Conservation (phyloP, 257 asterid species). For the Orobanche coerulescens region DNA sequence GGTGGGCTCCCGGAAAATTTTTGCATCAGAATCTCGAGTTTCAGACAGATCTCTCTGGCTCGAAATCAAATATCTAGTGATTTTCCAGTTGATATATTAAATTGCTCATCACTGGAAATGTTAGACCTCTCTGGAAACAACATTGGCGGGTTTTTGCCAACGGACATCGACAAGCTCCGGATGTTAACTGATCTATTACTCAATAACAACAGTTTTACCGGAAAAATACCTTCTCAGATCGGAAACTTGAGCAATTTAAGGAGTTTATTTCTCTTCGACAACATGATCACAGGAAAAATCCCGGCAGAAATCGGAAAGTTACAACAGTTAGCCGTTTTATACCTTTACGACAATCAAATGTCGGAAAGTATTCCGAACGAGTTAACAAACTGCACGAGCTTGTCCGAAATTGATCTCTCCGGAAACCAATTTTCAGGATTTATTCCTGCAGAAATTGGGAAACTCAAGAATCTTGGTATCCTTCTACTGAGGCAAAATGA, state of each 20-base stretch:
- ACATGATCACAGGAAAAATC: conserved; percentile 58
- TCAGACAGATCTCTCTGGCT: conserved; percentile 45
- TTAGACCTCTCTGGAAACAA: conserved; percentile 72
- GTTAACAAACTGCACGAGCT: conserved; percentile 58
- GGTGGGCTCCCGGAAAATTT: conserved; percentile 34
- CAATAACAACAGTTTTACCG: conserved; percentile 70
- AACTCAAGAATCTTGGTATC: conserved; percentile 52
- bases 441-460: conserved; percentile 71
- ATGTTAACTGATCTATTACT: conserved; percentile 75
- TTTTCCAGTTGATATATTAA: conserved; percentile 49
- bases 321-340: conserved; percentile 40
- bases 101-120: conserved; percentile 54
- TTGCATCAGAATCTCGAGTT: conserved; percentile 40
- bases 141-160: conserved; percentile 50
- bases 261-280: conserved; percentile 46
- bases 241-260: conserved; percentile 62
- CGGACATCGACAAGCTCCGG: conserved; percentile 36
- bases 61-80: conserved; percentile 47
- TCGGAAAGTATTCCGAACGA: conserved; percentile 60
- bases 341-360: conserved; percentile 73
- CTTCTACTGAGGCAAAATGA: conserved; percentile 74
- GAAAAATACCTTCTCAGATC: conserved; percentile 51
- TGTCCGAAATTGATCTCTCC: conserved; percentile 64
- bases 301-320: conserved; percentile 70
- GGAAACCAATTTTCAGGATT: conserved; percentile 63